These are phyloP conservation scores for Vaccinium darrowii DNA, from an alignment of 148 eudicot species.

Conservation along the genomic window DNA sequence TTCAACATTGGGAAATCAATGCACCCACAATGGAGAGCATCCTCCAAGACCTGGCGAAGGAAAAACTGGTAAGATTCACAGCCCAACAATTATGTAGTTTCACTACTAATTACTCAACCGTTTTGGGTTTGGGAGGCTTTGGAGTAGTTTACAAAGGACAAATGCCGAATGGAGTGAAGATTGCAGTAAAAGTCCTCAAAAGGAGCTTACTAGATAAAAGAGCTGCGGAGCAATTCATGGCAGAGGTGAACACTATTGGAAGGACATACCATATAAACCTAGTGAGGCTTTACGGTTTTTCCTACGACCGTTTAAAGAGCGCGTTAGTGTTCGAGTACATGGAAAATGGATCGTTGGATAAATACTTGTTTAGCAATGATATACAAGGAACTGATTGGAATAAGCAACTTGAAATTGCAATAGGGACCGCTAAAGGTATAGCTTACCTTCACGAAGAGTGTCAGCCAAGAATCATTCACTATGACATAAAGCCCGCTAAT, in stretches of 20 bases:
- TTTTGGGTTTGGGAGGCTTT: conserved; percentile 28
- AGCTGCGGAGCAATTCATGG: conserved; percentile 29
- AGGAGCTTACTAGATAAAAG: conserved; percentile 6
- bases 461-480: no score
- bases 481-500: no score
- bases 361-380: not conserved
- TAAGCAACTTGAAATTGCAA: not conserved
- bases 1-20: not conserved
- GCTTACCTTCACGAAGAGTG: no score
- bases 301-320: not conserved
- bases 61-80: conserved; percentile 4
- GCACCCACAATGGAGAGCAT: conserved; percentile 17
- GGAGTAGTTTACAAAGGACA: conserved; percentile 30
- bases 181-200: conserved; percentile 26
- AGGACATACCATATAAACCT: conserved; percentile 13
- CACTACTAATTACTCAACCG: conserved; percentile 12
- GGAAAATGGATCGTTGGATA: conserved; percentile 15
- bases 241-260: conserved; percentile 16
- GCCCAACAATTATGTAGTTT: conserved; percentile 3
- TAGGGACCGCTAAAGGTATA: no score
- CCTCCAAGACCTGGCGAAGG: conserved; percentile 13
- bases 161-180: conserved; percentile 23
- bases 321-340: conserved; percentile 14
- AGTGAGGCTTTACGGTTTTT: conserved; percentile 13
- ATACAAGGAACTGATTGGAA: conserved; percentile 9